phyloP scores from a whole-genome alignment of 1,139 yeast genomes.

The Geotrichum candidum region DNA sequence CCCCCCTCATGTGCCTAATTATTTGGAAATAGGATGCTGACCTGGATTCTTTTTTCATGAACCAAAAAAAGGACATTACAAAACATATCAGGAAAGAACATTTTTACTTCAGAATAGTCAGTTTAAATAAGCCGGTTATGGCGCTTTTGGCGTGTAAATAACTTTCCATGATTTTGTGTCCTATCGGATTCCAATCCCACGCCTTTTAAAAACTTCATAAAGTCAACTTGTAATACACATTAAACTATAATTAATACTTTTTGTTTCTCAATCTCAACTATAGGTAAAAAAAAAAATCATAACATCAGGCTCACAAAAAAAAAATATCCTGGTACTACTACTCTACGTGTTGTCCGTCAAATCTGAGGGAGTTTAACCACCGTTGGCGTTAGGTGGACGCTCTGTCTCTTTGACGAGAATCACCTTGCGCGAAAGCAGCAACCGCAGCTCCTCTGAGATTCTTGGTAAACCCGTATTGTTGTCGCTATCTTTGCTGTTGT shows the following conservation, averaged over 20 bases:
- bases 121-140: too few species aligned
- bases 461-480: conserved; percentile 25
- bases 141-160: too few species aligned
- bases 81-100: too few species aligned
- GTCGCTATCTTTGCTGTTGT: conserved; percentile 12
- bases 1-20: too few species aligned
- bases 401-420: conserved; percentile 59
- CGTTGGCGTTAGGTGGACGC: conserved; percentile 36
- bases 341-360: background rate
- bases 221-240: background rate
- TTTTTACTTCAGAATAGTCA: too few species aligned
- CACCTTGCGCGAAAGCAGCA: conserved; percentile 51
- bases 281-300: background rate
- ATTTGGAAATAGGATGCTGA: too few species aligned
- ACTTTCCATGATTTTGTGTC: too few species aligned
- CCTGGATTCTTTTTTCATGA: too few species aligned
- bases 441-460: conserved; percentile 52
- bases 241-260: background rate
- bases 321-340: background rate
- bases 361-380: conserved; percentile 28
- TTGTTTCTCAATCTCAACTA: background rate
- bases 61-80: too few species aligned
- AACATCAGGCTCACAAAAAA: background rate
- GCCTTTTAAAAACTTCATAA: too few species aligned
- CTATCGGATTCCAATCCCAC: too few species aligned